Conservation (phyloP, 169 alveolate species). For the Cryptosporidium muris region DNA sequence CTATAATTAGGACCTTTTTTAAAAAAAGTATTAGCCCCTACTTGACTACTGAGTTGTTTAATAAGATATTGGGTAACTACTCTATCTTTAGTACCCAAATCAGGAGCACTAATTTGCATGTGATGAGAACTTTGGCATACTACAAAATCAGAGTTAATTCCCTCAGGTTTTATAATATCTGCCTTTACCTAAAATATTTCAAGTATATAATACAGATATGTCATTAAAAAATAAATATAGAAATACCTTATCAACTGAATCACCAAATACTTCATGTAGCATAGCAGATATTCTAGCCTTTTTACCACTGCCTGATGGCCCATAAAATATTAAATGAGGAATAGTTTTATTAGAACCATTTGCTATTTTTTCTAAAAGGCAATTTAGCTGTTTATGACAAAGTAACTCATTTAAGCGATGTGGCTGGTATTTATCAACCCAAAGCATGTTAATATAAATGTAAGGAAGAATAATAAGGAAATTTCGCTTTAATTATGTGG, state of each 20-base stretch:
- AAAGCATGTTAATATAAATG: conserved; percentile 76
- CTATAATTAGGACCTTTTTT: conserved; percentile 87
- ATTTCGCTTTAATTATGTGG: too few species aligned
- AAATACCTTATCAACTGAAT: conserved; percentile 79
- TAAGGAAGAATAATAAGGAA: too few species aligned
- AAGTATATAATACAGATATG: background rate
- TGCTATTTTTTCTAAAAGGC: conserved; percentile 84
- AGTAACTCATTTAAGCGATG: conserved; percentile 82
- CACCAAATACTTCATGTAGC: conserved; percentile 90
- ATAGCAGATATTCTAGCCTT: conserved; percentile 92
- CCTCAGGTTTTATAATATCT: conserved; percentile 80
- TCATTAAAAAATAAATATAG: background rate
- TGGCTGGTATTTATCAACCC: conserved; percentile 95
- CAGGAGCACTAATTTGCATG: conserved; percentile 91
- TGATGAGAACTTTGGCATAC: conserved; percentile 90
- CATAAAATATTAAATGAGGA: conserved; percentile 97
- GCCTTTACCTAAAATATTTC: conserved; percentile 78
- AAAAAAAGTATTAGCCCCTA: conserved; percentile 85
- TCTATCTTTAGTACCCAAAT: conserved; percentile 92
- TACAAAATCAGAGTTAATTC: conserved; percentile 79
- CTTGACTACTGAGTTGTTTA: conserved; percentile 89
- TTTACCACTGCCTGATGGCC: conserved; percentile 98
- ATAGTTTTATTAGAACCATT: conserved; percentile 87
- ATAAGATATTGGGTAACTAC: conserved; percentile 90
- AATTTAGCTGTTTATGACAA: conserved; percentile 86